A percentile compares a stretch with the other conserved stretches of the same genome.
phyloP scores from a whole-genome alignment of 495 filamentous ascomycete species.

The Lindgomyces ingoldianus region DNA sequence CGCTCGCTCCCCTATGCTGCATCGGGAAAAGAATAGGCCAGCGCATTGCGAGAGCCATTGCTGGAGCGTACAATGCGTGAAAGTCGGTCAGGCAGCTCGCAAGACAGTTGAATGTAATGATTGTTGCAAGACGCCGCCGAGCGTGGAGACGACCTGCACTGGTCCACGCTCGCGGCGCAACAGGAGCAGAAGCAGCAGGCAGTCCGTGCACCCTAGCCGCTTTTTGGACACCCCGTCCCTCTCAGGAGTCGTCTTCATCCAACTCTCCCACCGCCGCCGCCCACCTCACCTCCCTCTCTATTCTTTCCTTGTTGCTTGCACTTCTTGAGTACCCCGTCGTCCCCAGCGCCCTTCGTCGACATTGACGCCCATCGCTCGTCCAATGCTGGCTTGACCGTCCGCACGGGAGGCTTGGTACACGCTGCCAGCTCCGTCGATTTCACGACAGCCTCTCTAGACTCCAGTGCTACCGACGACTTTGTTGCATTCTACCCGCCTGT shows the following conservation, averaged over 20 bases:
- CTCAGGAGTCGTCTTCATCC: neutral
- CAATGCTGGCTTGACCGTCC: slow-evolving; percentile 40
- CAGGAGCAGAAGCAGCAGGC: neutral
- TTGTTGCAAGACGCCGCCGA: too few species aligned
- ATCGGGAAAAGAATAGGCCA: slow-evolving; percentile 8
- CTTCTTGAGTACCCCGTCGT: slow-evolving; percentile 12
- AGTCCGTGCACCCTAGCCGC: neutral
- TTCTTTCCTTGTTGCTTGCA: slow-evolving; percentile 32
- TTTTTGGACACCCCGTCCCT: neutral
- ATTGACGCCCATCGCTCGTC: slow-evolving; percentile 30
- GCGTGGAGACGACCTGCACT: too few species aligned
- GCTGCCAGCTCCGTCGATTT: slow-evolving; percentile 38
- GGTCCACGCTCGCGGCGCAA: neutral
- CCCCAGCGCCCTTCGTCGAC: slow-evolving; percentile 18
- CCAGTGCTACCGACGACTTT: slow-evolving; percentile 23
- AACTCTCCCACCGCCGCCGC: slow-evolving; percentile 4
- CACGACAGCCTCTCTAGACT: slow-evolving; percentile 33
- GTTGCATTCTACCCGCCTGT: slow-evolving; percentile 37
- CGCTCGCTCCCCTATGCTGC: neutral
- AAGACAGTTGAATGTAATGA: too few species aligned
- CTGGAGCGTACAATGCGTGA: neutral
- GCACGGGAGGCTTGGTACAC: slow-evolving; percentile 39
- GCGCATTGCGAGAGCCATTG: neutral
- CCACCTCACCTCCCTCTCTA: slow-evolving; percentile 21
- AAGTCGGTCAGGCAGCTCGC: neutral